Base-by-base conservation (phyloP, 1,284 basidiomycete species). In the Cutaneotrichosporon curvatum region DNA sequence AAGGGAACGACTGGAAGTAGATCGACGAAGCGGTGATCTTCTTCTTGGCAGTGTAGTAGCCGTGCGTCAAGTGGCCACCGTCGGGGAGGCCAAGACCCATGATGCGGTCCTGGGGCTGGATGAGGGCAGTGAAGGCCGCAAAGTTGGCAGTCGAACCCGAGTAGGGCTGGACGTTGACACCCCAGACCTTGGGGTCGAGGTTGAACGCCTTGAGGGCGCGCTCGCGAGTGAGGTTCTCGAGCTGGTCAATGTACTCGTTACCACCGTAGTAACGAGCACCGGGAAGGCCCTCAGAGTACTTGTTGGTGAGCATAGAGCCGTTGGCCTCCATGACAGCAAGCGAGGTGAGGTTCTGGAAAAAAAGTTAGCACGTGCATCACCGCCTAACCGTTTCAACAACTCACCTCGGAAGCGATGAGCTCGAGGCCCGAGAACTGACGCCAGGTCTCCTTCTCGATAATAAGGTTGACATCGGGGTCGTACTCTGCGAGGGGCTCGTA, bases 11-110 rank as follows among this genome's bases (percentile, higher is more conserved):
- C 74, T 98, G 92, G 85, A 98, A 99, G 80, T 98, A 98, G 77
- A 98, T 97, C 16, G 94, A 97, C 34, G 94, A 98, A 21, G 95
- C 91, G 44, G 94, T 96, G 82, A 99, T 98, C 77, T 98, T 98
- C 80, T 96, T 95, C 78, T 96, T 96, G 56, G 91, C 91, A 55
- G 92, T 97, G 75, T 96, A 97, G 79, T 95, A 95, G 33, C 92
- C 92, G 73, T 97, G 92, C 36, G 92, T 96, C 58, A 99, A 81
- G 74, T 98, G 95, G 51, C 95, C 95, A 72, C 95, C 95, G 66
- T 97, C 92, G 30, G 95, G 91, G 42, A 99, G 84, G 58, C 91
- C 94, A 59, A 99, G 86, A 75, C 95, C 95, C 95, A 99, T 98
- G 63, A 99, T 81, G 59, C 95, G 86, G 74, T 98, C 95, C 73